Evolutionary conservation across 2,329 filamentous ascomycete species (phyloP), one percentile per base, ranked within the genome.

Genomic region (Tolypocladium capitatum): DNA sequence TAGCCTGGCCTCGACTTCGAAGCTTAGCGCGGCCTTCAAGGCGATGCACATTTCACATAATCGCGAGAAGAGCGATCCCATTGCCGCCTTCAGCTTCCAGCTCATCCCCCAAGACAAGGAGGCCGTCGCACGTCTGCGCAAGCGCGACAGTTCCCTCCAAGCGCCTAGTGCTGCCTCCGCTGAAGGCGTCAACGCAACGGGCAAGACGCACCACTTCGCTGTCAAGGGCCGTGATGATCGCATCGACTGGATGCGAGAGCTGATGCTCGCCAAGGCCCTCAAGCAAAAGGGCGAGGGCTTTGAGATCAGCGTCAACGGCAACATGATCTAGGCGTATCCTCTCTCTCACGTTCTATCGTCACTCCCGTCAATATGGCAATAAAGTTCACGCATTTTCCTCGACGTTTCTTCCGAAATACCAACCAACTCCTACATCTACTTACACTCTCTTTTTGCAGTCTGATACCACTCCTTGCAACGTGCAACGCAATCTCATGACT

Each of bases 171-270:
- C 49, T 48, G 51, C 57, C 48, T 61, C 64, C 31, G 56, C 61
- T 31, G 73, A 74, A 34, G 71, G 73, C 27, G 68, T 68, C 52
- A 81, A 81, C 51, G 78, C 77, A 48, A 80, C 76, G 11, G 80
- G 80, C 57, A 96, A 95, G 74, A 85, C 86, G 41, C 91, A 97
- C 60, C 88, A 97, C 63, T 97, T 97, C 63, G 87, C 91, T 0
- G 91, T 96, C 56, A 84, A 84, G 68, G 80, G 75, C 58, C 78
- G 89, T 14, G 87, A 96, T 60, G 86, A 96, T 62, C 78, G 91
- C 52, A 96, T 97, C 59, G 91, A 96, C 63, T 98, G 92, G 92
- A 94, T 94, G 87, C 76, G 87, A 47, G 87, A 94, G 74, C 70
- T 94, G 51, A 94, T 94, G 87, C 78, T 94, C 42, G 87, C 87